Conservation (phyloP, 2,329 filamentous ascomycete species). For the Polychaeton citri region DNA sequence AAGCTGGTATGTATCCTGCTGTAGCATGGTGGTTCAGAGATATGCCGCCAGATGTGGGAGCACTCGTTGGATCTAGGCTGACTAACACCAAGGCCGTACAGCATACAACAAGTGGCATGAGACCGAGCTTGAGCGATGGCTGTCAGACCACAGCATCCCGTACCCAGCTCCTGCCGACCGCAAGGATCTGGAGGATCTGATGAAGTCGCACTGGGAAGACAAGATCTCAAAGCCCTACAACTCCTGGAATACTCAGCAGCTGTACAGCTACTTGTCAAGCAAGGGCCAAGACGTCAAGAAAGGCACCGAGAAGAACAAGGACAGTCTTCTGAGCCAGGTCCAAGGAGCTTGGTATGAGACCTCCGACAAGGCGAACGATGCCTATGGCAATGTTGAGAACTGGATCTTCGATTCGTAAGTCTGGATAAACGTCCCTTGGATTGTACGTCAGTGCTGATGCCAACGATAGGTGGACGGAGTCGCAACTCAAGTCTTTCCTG, state of each 20-base stretch:
- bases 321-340: conserved; percentile 55
- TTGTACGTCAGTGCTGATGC: too few relatives aligned
- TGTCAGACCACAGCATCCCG: conserved; percentile 80
- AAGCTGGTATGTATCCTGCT: conserved; percentile 47
- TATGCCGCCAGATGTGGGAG: neutral
- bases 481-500: conserved; percentile 82
- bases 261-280: conserved; percentile 52
- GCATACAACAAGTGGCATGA: conserved; percentile 99
- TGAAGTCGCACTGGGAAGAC: conserved; percentile 78
- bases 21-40: neutral
- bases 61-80: conserved; percentile 8
- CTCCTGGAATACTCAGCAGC: conserved; percentile 58
- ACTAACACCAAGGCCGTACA: conserved; percentile 27
- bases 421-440: too few relatives aligned
- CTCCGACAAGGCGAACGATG: conserved; percentile 59
- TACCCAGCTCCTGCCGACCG: conserved; percentile 84
- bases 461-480: conserved; percentile 79
- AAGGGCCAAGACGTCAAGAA: conserved; percentile 60
- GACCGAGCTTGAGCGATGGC: conserved; percentile 93
- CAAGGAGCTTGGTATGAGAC: conserved; percentile 65
- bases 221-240: conserved; percentile 64
- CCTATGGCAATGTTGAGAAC: conserved; percentile 61
- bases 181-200: conserved; percentile 84
- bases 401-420: conserved; percentile 79
- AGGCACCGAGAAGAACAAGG: conserved; percentile 53